Evolutionary conservation across 2,329 filamentous ascomycete genomes (phyloP), one percentile per base, ranked within the genome.

Genomic region (Nemania sp.): DNA sequence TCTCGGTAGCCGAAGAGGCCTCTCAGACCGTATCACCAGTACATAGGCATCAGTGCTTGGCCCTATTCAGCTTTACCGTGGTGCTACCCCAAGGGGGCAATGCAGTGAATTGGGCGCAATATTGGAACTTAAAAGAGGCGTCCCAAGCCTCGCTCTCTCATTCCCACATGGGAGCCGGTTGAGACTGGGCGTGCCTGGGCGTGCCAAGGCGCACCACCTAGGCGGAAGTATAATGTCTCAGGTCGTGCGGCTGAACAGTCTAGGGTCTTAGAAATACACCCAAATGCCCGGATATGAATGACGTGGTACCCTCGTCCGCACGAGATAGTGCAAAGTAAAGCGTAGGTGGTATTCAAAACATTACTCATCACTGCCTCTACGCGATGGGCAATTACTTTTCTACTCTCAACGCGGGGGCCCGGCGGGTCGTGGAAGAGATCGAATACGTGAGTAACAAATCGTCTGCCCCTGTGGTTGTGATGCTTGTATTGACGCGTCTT

Each of bases 341-440:
- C 18, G n/a, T 42, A 42, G 40, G 20, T n/a, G 21, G 25, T 7
- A 29, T 7, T 29, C 25, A 29, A 3, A 42, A 37, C 39, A 11
- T 47, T 25, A 25, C 21, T n/a, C 9, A 12, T n/a, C 15, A 15
- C n/a, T n/a, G 17, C 13, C 15, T 15, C 39, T 43, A 34, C 17
- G 18, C 25, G 2, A 69, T 69, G 65, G 64, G 62, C 2, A 59
- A 60, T 25, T 69, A 65, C 21, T 69, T 68, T 39, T 61, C 61
- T 15, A 62, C 59, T 48, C 64, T 69, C 35, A 58, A 59, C 21
- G 52, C 59, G 11, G 43, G 53, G 9, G 54, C 55, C 12, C 60
- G 62, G 11, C 57, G 59, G 5, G 62, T 68, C 10, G 62, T 34
- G 40, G 61, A 68, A 39, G 67, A 65, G 49, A 69, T 69, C 40